Evolutionary conservation across 2,329 filamentous ascomycete species (phyloP), one percentile per base, ranked within the genome.

Genomic region (Akanthomyces lecanii): DNA sequence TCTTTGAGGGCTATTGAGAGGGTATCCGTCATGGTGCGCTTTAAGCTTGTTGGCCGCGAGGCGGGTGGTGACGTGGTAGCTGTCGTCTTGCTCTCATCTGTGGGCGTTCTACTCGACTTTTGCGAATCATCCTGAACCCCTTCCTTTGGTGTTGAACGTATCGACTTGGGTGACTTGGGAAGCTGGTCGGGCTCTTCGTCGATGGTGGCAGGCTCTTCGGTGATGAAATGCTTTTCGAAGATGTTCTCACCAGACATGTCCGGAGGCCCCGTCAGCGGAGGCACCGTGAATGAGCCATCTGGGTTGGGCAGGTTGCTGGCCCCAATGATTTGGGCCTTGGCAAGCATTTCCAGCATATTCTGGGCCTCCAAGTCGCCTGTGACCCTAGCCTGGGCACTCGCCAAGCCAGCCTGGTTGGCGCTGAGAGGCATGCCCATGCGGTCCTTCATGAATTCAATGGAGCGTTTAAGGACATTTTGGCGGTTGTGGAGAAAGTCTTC

Each of bases 361-460:
- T 97, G 92, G 54, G 92, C 85, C 69, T 97, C 94, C 58, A 91
- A 79, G 75, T 98, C 93, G 25, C 92, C 93, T 66, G 85, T 87
- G 59, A 90, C 82, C 71, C 90, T 88, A 60, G 93, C 91, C 75
- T 97, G 92, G 18, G 92, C 92, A 71, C 87, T 92, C 51, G 89
- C 88, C 68, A 97, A 86, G 12, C 86, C 91, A 16, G 90, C 86
- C 71, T 89, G 90, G 59, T 85, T 86, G 38, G 88, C 83, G 58
- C 72, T 77, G 65, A 77, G 77, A 38, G 89, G 85, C 89, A 92
- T 94, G 66, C 90, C 90, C 76, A 96, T 85, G 67, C 91, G 90
- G 73, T 97, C 92, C 71, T 91, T 90, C 90, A 99, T 96, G 72
- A 98, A 97, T 75, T 98, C 95, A 72, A 97, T 89, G 10, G 93